A percentile compares a stretch with the other conserved stretches of the same genome.
phyloP scores from a whole-genome alignment of 1,284 basidiomycete species.

The Laetiporus sulphureus region DNA sequence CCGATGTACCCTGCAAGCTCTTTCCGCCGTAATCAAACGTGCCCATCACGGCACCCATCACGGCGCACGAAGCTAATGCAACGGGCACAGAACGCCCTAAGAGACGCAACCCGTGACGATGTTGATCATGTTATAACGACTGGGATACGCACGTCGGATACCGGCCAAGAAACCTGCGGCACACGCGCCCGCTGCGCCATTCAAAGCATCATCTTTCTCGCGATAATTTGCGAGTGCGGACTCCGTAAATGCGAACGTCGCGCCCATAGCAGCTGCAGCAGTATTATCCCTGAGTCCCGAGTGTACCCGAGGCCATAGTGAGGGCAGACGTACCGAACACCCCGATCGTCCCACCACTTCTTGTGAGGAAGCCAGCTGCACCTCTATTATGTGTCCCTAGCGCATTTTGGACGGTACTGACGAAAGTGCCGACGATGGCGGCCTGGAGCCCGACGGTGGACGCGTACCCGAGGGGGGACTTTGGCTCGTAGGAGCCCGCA shows the following conservation, averaged over 20 bases:
- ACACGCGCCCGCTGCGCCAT: conserved; percentile 85
- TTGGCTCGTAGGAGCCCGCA: conserved; percentile 42
- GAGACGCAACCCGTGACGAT: conserved; percentile 10
- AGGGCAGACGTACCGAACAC: conserved; percentile 61
- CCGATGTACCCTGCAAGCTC: conserved; percentile 39
- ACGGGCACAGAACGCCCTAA: conserved; percentile 81
- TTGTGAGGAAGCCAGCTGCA: conserved; percentile 81
- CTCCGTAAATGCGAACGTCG: conserved; percentile 81
- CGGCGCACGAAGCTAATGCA: conserved; percentile 76
- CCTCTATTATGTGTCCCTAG: conserved; percentile 76
- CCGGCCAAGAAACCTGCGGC: conserved; percentile 92
- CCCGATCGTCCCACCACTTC: conserved; percentile 74
- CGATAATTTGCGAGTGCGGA: conserved; percentile 77
- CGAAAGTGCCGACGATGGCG: conserved; percentile 69
- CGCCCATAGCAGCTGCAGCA: conserved; percentile 80
- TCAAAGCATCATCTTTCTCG: conserved; percentile 76
- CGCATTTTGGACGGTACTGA: conserved; percentile 83
- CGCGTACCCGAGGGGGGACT: conserved; percentile 52
- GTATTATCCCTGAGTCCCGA: conserved; percentile 8
- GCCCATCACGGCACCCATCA: conserved; percentile 78
- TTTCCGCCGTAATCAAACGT: conserved; percentile 80
- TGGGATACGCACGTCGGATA: conserved; percentile 55
- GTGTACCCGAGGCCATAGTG: conserved; percentile 6
- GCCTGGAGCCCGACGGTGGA: conserved; percentile 61
- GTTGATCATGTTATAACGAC: background rate